Evolutionary conservation across 78 protist genomes (phyloP).

Genomic region (Dictyostelium citrinum): DNA sequence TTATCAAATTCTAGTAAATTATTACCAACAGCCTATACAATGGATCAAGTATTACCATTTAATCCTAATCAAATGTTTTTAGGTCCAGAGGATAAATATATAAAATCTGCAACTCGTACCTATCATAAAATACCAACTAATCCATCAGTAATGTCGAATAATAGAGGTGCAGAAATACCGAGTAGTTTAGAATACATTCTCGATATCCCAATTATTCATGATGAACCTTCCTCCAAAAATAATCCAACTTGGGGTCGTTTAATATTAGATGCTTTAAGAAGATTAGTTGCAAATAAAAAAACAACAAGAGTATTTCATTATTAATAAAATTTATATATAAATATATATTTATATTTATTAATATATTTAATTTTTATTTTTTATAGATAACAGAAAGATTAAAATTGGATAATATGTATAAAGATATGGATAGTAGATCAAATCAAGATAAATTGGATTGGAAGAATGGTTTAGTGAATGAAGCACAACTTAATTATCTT

Average conservation of each 20-base stretch:
- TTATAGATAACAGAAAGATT: slow-evolving; percentile 36
- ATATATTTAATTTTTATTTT: neutral
- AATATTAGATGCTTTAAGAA: slow-evolving; percentile 45
- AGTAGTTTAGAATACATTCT: slow-evolving; percentile 34
- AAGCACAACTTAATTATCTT: slow-evolving; percentile 33
- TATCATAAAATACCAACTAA: slow-evolving; percentile 16
- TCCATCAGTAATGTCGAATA: neutral
- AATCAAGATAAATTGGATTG: slow-evolving; percentile 46
- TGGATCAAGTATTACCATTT: neutral
- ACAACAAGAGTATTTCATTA: slow-evolving; percentile 27
- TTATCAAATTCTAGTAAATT: neutral
- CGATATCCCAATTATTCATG: slow-evolving; percentile 51
- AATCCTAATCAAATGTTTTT: neutral
- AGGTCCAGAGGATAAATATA: neutral
- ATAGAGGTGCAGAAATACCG: slow-evolving; percentile 63
- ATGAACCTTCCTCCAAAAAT: slow-evolving; percentile 60
- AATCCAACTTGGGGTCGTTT: slow-evolving; percentile 73
- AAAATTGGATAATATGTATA: slow-evolving; percentile 55
- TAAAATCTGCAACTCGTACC: neutral
- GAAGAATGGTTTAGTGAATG: slow-evolving; percentile 53
- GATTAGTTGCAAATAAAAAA: slow-evolving; percentile 48
- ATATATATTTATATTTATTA: neutral
- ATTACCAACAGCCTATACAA: neutral
- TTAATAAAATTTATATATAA: neutral
- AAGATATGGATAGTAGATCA: slow-evolving; percentile 47